A percentile compares a stretch with the other conserved stretches of the same genome.
Evolutionary conservation across 371 early-diverging fungal genomes (phyloP).

Genomic region (Cokeromyces recurvatus): DNA sequence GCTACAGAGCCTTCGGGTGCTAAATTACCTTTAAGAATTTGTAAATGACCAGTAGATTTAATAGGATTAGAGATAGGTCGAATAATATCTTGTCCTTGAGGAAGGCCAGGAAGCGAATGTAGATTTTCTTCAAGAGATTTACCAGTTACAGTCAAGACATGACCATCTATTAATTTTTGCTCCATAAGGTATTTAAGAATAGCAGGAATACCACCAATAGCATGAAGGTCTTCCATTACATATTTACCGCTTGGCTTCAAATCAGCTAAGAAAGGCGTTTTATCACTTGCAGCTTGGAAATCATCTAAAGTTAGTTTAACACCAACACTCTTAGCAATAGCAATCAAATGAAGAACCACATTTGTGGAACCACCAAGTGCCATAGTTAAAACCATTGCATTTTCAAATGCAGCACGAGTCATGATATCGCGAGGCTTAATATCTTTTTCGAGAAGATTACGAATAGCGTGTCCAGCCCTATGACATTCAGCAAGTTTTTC

Average conservation of each 20-base stretch:
- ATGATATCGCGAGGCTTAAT: conserved; percentile 92
- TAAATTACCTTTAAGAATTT: conserved; percentile 91
- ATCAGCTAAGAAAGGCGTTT: conserved; percentile 92
- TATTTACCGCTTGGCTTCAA: conserved; percentile 91
- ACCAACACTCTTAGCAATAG: conserved; percentile 83
- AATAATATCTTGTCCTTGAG: conserved; percentile 83
- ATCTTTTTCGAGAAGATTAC: conserved; percentile 79
- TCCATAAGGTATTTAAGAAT: conserved; percentile 80
- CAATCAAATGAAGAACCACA: conserved; percentile 94
- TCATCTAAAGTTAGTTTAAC: conserved; percentile 85
- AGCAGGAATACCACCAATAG: conserved; percentile 82
- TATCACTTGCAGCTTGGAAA: conserved; percentile 86
- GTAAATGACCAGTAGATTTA: conserved; percentile 90
- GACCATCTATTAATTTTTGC: conserved; percentile 70
- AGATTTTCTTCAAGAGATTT: conserved; percentile 83
- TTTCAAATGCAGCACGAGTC: conserved; percentile 91
- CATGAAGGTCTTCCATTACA: conserved; percentile 85
- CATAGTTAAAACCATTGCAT: conserved; percentile 89
- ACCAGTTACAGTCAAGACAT: conserved; percentile 85
- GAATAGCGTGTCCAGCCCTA: conserved; percentile 79
- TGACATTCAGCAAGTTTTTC: conserved; percentile 86
- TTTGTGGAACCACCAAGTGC: conserved; percentile 96
- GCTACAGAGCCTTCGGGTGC: conserved; percentile 92
- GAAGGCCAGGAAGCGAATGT: conserved; percentile 58
- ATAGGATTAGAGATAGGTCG: conserved; percentile 83